Conservation (phyloP, 1,139 yeast genomes). For the Eremothecium cymbalariae region DNA sequence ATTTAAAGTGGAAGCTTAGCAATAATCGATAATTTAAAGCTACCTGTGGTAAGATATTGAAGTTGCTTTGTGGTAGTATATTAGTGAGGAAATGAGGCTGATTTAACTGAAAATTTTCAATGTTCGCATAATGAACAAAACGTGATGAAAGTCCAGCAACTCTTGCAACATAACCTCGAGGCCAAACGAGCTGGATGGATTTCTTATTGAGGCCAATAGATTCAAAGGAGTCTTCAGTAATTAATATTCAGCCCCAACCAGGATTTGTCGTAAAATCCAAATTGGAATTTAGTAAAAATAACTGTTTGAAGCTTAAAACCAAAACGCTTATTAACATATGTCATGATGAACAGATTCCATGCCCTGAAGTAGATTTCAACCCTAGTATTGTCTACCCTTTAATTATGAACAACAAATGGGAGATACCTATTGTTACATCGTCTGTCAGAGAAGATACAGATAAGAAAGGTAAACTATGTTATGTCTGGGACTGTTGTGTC, state of each 20-base stretch:
- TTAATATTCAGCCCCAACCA: conserved; percentile 20
- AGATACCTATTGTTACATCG: conserved; percentile 69
- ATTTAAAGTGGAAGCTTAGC: no score
- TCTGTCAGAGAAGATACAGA: conserved; percentile 47
- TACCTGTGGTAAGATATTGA: no score
- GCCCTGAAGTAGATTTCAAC: conserved; percentile 44
- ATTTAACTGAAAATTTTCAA: no score
- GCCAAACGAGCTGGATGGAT: conserved; percentile 3
- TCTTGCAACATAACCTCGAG: not conserved
- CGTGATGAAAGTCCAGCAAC: not conserved
- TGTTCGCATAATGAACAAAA: no score
- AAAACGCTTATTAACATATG: conserved; percentile 79
- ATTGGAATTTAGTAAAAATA: conserved; percentile 9
- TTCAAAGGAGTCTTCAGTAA: conserved; percentile 8
- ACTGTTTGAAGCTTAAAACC: conserved; percentile 31
- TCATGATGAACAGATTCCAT: conserved; percentile 55
- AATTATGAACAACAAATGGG: conserved; percentile 72
- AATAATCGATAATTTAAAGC: no score
- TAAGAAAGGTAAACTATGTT: conserved; percentile 57
- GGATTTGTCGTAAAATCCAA: conserved; percentile 26
- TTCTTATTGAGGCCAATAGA: conserved; percentile 6
- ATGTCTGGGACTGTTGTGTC: conserved; percentile 71
- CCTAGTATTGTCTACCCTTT: conserved; percentile 54
- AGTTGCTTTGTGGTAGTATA: no score
- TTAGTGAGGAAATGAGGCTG: no score